phyloP scores from a whole-genome alignment of 805 yeast genomes.

The Brettanomyces sp. region DNA sequence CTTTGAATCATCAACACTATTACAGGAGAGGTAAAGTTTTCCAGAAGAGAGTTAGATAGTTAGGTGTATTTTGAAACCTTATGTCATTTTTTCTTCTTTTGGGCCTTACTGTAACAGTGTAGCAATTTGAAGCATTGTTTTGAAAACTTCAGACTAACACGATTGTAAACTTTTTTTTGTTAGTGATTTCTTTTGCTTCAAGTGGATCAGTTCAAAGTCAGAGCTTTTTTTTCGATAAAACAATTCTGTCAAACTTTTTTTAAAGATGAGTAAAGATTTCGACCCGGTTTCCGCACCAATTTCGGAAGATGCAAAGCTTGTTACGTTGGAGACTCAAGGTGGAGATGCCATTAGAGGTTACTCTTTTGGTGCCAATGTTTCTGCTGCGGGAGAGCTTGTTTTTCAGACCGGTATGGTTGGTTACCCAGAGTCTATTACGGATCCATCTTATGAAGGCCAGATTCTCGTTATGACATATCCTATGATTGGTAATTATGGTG shows the following conservation, averaged over 20 bases:
- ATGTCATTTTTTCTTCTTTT: neutral
- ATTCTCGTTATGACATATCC: slow-evolving; percentile 95
- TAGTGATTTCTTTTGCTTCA: neutral
- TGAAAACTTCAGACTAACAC: neutral
- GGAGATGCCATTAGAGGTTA: slow-evolving; percentile 86
- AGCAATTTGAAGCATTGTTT: neutral
- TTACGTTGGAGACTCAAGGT: slow-evolving; percentile 82
- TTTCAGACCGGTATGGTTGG: slow-evolving; percentile 99
- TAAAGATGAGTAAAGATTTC: slow-evolving; percentile 24
- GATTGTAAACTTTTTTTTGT: neutral
- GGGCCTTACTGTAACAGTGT: neutral
- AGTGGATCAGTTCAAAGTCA: neutral
- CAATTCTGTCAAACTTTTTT: slow-evolving; percentile 14
- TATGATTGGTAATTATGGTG: slow-evolving; percentile 97
- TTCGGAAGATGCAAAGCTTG: slow-evolving; percentile 71
- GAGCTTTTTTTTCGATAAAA: neutral
- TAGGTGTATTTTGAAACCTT: neutral
- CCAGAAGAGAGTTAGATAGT: no score
- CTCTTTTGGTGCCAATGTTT: slow-evolving; percentile 87
- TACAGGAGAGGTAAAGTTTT: slow-evolving; percentile 3
- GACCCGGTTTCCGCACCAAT: slow-evolving; percentile 81
- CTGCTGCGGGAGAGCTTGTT: slow-evolving; percentile 94
- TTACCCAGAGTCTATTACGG: slow-evolving; percentile 95
- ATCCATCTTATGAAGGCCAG: slow-evolving; percentile 97
- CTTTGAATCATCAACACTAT: neutral